Conservation (phyloP, 169 alveolate species). For the Ichthyophthirius multifiliis region DNA sequence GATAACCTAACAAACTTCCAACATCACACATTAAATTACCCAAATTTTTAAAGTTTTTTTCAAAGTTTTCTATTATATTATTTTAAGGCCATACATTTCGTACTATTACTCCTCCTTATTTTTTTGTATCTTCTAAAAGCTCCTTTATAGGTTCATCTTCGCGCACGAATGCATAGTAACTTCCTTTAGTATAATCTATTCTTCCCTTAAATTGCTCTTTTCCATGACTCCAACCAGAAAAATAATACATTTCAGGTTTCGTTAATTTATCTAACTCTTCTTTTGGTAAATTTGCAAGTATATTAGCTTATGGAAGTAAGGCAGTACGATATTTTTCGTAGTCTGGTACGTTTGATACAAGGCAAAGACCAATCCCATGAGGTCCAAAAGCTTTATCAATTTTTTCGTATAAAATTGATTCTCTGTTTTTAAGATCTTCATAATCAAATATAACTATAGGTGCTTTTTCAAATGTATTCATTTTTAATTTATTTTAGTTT, state of each 20-base stretch:
- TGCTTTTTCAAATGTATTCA: no score
- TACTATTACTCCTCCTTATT: background rate
- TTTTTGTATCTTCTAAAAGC: background rate
- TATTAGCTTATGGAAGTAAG: conserved; percentile 46
- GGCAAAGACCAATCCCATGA: conserved; percentile 47
- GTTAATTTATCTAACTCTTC: conserved; percentile 29
- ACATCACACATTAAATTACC: conserved; percentile 49
- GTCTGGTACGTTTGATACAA: conserved; percentile 45
- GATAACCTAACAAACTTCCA: conserved; percentile 54
- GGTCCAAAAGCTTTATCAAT: conserved; percentile 53
- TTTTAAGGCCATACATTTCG: conserved; percentile 54
- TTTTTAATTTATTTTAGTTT: no score
- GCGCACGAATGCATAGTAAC: conserved; percentile 64
- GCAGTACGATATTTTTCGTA: conserved; percentile 35
- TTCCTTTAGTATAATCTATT: conserved; percentile 59
- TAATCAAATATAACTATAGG: background rate
- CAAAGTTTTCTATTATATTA: conserved; percentile 53
- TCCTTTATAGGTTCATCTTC: conserved; percentile 23
- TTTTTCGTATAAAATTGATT: conserved; percentile 11
- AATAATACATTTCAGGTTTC: conserved; percentile 42
- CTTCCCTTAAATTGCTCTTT: conserved; percentile 62
- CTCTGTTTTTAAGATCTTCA: conserved; percentile 32
- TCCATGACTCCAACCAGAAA: conserved; percentile 75
- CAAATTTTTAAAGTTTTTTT: conserved; percentile 48
- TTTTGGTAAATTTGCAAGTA: conserved; percentile 38